phyloP scores from a whole-genome alignment of 192 early-diverging fungal genomes.

The Powellomyces hirtus region DNA sequence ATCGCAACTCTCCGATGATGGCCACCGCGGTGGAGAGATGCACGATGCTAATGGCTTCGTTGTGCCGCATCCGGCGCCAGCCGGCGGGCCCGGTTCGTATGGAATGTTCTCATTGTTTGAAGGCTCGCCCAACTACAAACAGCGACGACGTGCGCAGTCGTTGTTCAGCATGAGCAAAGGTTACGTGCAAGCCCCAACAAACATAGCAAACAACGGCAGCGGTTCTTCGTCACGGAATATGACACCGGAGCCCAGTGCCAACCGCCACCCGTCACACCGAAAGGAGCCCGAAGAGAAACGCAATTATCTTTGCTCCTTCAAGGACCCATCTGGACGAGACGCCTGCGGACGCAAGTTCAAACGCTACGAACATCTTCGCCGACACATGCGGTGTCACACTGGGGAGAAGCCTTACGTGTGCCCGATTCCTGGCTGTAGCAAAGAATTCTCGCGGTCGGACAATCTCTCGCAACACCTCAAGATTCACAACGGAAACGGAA shows the following conservation, averaged over 20 bases:
- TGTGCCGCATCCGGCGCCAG: slow-evolving; percentile 15
- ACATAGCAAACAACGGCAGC: neutral
- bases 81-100: slow-evolving; percentile 34
- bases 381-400: slow-evolving; percentile 70
- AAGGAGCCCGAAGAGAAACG: slow-evolving; percentile 16
- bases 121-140: slow-evolving; percentile 70
- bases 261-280: neutral
- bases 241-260: neutral
- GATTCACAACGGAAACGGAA: slow-evolving; percentile 17
- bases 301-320: slow-evolving; percentile 34
- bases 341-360: slow-evolving; percentile 57
- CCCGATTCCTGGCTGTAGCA: slow-evolving; percentile 48
- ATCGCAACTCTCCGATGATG: slow-evolving; percentile 3
- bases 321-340: neutral
- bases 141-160: slow-evolving; percentile 50
- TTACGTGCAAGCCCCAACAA: neutral
- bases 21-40: slow-evolving; percentile 4
- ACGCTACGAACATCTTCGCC: slow-evolving; percentile 72
- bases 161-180: slow-evolving; percentile 23
- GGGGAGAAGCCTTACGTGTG: slow-evolving; percentile 65
- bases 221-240: neutral
- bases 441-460: slow-evolving; percentile 63
- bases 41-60: neutral
- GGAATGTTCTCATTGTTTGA: slow-evolving; percentile 61
- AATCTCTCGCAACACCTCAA: slow-evolving; percentile 62